phyloP scores from a whole-genome alignment of 2,329 filamentous ascomycete species.

The Colletotrichum coccodes region DNA sequence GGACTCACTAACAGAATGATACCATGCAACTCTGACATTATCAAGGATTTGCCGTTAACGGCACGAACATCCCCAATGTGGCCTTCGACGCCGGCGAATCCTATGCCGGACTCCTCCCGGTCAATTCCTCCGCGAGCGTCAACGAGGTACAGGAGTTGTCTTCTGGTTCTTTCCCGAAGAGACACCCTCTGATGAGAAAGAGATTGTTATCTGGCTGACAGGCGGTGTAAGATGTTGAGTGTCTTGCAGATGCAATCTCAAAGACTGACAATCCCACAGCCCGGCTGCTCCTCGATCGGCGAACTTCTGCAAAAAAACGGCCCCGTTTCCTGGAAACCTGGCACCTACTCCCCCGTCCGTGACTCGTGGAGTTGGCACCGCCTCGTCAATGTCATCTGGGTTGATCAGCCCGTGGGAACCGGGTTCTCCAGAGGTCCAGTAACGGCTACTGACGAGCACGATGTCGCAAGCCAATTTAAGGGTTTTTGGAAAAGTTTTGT shows the following conservation, averaged over 20 bases:
- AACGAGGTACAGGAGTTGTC: conserved; percentile 59
- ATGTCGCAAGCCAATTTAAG: conserved; percentile 76
- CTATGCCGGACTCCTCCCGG: conserved; percentile 70
- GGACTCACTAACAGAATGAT: too few relatives aligned
- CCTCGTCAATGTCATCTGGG: conserved; percentile 80
- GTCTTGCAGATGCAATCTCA: too few relatives aligned
- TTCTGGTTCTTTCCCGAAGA: conserved; percentile 72
- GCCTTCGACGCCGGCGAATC: conserved; percentile 74
- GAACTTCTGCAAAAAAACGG: conserved; percentile 83
- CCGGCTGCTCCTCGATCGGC: conserved; percentile 69
- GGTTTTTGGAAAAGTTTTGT: conserved; percentile 85
- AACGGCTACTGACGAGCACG: conserved; percentile 73
- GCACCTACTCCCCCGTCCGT: conserved; percentile 70
- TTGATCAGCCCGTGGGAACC: conserved; percentile 75
- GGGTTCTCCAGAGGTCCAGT: conserved; percentile 75
- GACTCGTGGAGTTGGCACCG: conserved; percentile 81
- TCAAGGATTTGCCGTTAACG: conserved; percentile 71
- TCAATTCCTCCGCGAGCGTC: conserved; percentile 54
- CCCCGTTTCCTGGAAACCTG: conserved; percentile 76
- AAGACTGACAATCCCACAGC: conserved; percentile 42
- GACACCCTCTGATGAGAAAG: conserved; percentile 61
- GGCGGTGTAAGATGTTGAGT: conserved; percentile 58
- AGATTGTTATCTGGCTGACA: conserved; percentile 72
- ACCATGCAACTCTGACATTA: background rate
- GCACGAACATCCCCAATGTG: conserved; percentile 73